phyloP scores from a whole-genome alignment of 108 stramenopile genomes.

The Fragilaria radians region DNA sequence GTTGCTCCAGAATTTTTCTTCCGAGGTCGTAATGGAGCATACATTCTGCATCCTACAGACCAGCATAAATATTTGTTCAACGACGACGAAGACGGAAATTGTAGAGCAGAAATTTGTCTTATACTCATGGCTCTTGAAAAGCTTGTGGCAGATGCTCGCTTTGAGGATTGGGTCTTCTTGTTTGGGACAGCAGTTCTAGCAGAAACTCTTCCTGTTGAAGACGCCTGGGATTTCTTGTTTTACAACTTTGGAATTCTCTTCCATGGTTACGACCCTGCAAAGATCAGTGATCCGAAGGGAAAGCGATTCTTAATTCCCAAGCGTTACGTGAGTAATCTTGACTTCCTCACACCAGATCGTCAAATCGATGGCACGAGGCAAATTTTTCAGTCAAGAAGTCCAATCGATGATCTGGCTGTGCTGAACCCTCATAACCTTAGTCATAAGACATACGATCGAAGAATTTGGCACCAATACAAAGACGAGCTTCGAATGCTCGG shows the following conservation, averaged over 20 bases:
- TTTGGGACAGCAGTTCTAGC: conserved; percentile 61
- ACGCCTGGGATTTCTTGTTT: conserved; percentile 42
- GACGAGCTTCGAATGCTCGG: conserved; percentile 38
- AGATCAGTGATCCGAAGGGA: conserved; percentile 23
- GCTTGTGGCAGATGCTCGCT: conserved; percentile 42
- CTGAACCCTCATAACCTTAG: conserved; percentile 22
- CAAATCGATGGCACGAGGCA: conserved; percentile 21
- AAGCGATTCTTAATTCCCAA: conserved; percentile 68
- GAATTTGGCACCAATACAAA: conserved; percentile 51
- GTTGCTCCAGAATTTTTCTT: conserved; percentile 73
- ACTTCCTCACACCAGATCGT: conserved; percentile 54
- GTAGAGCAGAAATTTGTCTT: conserved; percentile 47
- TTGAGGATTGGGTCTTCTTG: conserved; percentile 65
- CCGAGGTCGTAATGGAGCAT: conserved; percentile 52
- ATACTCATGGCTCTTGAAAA: conserved; percentile 52
- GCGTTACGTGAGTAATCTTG: conserved; percentile 50
- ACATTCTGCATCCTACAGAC: conserved; percentile 5
- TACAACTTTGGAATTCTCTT: conserved; percentile 71
- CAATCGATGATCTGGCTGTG: conserved; percentile 17
- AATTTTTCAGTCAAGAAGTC: not conserved
- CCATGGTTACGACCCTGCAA: conserved; percentile 56
- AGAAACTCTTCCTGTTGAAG: conserved; percentile 32
- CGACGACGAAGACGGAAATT: conserved; percentile 23
- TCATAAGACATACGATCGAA: conserved; percentile 35
- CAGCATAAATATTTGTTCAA: conserved; percentile 16